Percentiles rank a stretch among this genome's conserved stretches.
These are phyloP conservation scores for Camelina laxa DNA, from an alignment of 345 rosid genomes.

Conservation along the genomic window DNA sequence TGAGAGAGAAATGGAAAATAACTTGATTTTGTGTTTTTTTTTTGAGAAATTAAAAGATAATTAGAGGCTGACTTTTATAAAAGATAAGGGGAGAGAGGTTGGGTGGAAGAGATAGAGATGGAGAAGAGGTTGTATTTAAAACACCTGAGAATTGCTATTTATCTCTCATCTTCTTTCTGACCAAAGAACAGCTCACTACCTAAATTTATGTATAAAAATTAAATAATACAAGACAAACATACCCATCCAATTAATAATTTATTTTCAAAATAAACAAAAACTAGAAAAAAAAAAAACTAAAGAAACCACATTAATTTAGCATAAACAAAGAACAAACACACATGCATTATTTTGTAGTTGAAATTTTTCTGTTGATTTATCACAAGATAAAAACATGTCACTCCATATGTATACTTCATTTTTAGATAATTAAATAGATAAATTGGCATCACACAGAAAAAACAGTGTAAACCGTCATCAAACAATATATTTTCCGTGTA, in stretches of 20 bases:
- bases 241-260: slow-evolving; percentile 32
- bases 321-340: not conserved
- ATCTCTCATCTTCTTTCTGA: slow-evolving; percentile 46
- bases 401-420: not conserved
- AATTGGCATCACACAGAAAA: not conserved
- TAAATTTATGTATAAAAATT: not conserved
- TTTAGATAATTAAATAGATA: not conserved
- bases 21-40: not conserved
- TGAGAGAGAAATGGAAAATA: not conserved
- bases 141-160: slow-evolving; percentile 46
- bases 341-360: not conserved
- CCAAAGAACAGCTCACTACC: slow-evolving; percentile 43
- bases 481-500: not conserved
- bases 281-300: not conserved
- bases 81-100: slow-evolving; percentile 27
- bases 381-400: not conserved
- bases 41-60: slow-evolving; percentile 28
- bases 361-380: not conserved
- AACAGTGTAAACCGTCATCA: not conserved
- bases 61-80: slow-evolving; percentile 37
- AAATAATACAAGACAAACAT: slow-evolving; percentile 38
- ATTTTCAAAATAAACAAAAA: not conserved
- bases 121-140: slow-evolving; percentile 42
- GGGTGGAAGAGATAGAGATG: slow-evolving; percentile 45
- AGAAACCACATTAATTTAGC: not conserved